These are phyloP conservation scores for Quercus engelmannii DNA, from an alignment of 306 rosid genomes.

Conservation along the genomic window DNA sequence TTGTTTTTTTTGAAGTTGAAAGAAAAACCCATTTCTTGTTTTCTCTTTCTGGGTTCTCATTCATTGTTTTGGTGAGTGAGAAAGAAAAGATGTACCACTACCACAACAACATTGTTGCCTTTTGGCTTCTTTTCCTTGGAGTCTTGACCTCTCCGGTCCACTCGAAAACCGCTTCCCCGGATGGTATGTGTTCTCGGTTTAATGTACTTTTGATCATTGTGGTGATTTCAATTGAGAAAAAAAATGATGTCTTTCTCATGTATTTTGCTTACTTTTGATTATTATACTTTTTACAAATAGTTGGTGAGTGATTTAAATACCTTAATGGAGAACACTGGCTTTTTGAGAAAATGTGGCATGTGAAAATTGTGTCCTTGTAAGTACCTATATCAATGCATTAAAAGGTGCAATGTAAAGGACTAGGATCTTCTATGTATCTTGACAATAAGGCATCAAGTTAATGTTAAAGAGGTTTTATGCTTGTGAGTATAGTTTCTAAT, in stretches of 20 bases:
- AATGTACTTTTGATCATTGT: not conserved
- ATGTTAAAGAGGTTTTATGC: not conserved
- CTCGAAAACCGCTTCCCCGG: conserved; percentile 32
- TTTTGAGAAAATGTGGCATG: not conserved
- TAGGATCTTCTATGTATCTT: too few species aligned
- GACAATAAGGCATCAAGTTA: not conserved
- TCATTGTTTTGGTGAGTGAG: not conserved
- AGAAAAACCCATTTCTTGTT: not conserved
- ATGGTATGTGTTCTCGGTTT: conserved; percentile 30
- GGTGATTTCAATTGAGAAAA: not conserved
- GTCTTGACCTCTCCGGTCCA: conserved; percentile 28
- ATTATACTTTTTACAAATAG: not conserved
- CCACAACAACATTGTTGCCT: conserved; percentile 47
- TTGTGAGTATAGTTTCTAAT: not conserved
- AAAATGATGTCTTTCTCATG: too few species aligned
- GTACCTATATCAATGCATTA: too few species aligned
- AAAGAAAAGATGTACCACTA: conserved; percentile 34
- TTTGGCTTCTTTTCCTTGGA: conserved; percentile 54
- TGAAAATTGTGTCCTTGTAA: not conserved
- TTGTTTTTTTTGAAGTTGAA: conserved; percentile 8
- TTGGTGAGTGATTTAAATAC: not conserved
- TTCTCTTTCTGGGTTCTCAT: not conserved
- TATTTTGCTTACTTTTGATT: not conserved
- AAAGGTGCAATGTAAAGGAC: too few species aligned
- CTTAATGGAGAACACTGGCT: not conserved